Evolutionary conservation across 805 yeast species (phyloP), one percentile per base, ranked within the genome.

Genomic region (Candida pseudoglaebosa): DNA sequence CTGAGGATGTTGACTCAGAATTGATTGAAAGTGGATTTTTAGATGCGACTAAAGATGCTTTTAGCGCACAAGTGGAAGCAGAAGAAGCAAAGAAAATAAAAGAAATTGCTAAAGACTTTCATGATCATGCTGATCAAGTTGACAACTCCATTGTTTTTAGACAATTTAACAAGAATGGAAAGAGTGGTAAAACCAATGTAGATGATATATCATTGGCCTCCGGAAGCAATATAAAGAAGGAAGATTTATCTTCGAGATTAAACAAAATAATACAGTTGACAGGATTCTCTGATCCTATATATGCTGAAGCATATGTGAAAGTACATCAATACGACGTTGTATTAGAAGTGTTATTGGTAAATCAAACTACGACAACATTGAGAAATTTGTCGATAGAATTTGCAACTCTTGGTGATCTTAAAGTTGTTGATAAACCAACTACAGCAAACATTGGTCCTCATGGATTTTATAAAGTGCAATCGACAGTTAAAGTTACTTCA

Each of bases 281-380:
- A n/a, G 99, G 99, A 13, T 93, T 89, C 63, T 85, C 96, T 0
- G 99, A 93, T 61, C 95, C 98, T 15, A 95, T 93, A 24, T 93
- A 93, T 59, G 98, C 96, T 5, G 99, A 93, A 67, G 99, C 97
- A 0, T 87, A 84, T 55, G 87, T 93, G 49, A 86, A 86, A 49
- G 93, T 88, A n/a, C 95, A 90, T 54, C 98, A 95, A 65, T 93
- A 84, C 59, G 98, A 95, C 61, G 95, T 93, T 53, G 89, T 89
- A 0, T 73, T 93, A 50, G 99, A 95, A 53, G 96, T 93, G 13
- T 70, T 93, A 60, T 68, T 93, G 46, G 98, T 93, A 33, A 93
- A 93, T 60, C 99, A 93, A 68, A 93, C 99, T 2, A 81, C 80
- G 4, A 84, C 78, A 44, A 93, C 99, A 3, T 75, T 93, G 61